These are phyloP conservation scores for Fusarium guadeloupense DNA, from an alignment of 2,329 filamentous ascomycete genomes.

Conservation along the genomic window DNA sequence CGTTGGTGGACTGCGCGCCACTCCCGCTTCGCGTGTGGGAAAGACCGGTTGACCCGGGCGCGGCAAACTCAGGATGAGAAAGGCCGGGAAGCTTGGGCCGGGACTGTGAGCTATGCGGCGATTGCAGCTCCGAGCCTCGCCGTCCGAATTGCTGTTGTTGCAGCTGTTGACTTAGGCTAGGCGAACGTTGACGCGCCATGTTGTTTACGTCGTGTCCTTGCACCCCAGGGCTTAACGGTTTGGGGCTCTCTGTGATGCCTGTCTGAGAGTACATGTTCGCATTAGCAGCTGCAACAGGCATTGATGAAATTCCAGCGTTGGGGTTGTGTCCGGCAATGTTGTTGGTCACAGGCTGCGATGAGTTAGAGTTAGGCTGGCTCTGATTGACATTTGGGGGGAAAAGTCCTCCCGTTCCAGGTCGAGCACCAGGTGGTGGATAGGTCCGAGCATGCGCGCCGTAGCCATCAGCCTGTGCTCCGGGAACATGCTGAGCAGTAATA, in stretches of 20 bases:
- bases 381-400: conserved; percentile 71
- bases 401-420: conserved; percentile 62
- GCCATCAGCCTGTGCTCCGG: conserved; percentile 57
- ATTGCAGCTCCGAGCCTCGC: conserved; percentile 63
- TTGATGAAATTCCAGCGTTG: conserved; percentile 60
- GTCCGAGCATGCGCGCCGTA: conserved; percentile 75
- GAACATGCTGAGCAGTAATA: conserved; percentile 76
- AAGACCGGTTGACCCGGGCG: conserved; percentile 45
- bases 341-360: conserved; percentile 61
- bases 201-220: conserved; percentile 62
- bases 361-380: conserved; percentile 62
- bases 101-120: conserved; percentile 59
- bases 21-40: conserved; percentile 54
- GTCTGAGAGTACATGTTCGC: conserved; percentile 75
- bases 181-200: conserved; percentile 67
- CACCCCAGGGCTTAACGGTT: conserved; percentile 76
- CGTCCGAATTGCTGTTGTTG: conserved; percentile 69
- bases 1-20: conserved; percentile 63
- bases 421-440: conserved; percentile 75
- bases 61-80: conserved; percentile 49
- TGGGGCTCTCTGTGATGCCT: conserved; percentile 86
- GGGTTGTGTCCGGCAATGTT: conserved; percentile 56
- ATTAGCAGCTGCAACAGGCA: conserved; percentile 57
- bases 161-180: conserved; percentile 71
- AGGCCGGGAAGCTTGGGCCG: conserved; percentile 51